Percentiles rank a stretch among this genome's conserved stretches.
These are phyloP conservation scores for Senna siamea DNA, from an alignment of 306 rosid genomes.

Conservation along the genomic window DNA sequence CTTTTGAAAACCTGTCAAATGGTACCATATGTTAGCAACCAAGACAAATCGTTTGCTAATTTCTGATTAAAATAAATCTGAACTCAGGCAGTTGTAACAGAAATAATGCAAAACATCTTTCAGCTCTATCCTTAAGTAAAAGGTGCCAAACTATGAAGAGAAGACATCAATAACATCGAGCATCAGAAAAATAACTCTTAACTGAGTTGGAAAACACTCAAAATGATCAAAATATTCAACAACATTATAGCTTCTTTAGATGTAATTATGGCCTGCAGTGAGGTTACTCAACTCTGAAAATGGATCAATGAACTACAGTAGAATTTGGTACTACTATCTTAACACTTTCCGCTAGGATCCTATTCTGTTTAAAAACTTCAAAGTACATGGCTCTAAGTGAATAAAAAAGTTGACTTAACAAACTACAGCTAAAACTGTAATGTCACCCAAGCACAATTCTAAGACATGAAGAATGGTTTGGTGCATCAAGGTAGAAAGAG, in stretches of 20 bases:
- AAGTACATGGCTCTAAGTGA: background rate
- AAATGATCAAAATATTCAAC: background rate
- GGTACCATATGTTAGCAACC: constrained; percentile 41
- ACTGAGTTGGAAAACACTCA: background rate
- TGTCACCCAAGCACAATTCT: background rate
- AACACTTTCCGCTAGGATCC: background rate
- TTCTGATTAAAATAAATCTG: constrained; percentile 5
- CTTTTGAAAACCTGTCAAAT: constrained; percentile 74
- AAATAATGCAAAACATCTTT: background rate
- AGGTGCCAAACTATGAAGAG: background rate
- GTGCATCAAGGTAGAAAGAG: background rate
- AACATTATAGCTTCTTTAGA: background rate
- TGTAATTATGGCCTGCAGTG: background rate
- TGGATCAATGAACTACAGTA: background rate
- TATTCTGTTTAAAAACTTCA: background rate
- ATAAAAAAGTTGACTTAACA: background rate
- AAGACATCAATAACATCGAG: background rate
- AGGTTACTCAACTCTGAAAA: background rate
- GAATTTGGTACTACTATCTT: background rate
- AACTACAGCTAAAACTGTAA: background rate
- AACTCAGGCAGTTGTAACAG: background rate
- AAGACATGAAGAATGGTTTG: background rate
- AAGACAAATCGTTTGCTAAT: background rate
- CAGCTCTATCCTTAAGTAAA: background rate
- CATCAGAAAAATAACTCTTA: background rate